These are phyloP conservation scores for Ophiostoma sp. DNA, from an alignment of 2,329 filamentous ascomycete species.

Conservation along the genomic window DNA sequence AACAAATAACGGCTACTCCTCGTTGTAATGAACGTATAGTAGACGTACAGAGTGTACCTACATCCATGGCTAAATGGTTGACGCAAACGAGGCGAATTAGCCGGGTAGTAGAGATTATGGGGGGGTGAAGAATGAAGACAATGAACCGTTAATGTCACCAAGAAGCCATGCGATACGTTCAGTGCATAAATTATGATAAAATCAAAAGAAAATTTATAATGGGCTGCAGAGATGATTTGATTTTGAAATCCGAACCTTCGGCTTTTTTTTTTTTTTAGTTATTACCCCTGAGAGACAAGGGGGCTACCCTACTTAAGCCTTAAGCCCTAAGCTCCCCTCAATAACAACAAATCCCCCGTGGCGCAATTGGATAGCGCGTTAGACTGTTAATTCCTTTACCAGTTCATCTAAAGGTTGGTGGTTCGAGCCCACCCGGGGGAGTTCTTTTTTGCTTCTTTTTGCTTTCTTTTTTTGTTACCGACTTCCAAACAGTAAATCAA, in stretches of 20 bases:
- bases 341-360: background rate
- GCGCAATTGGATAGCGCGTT: conserved; percentile 10
- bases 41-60: background rate
- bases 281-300: background rate
- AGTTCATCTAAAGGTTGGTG: conserved; percentile 11
- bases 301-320: background rate
- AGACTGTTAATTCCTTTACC: conserved; percentile 1
- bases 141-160: too few species aligned
- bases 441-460: background rate
- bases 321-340: background rate
- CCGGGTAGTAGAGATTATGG: background rate
- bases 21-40: background rate
- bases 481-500: too few species aligned
- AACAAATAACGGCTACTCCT: background rate
- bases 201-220: too few species aligned
- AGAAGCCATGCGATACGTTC: too few species aligned
- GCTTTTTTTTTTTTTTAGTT: background rate
- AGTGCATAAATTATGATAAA: too few species aligned
- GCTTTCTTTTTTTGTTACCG: background rate
- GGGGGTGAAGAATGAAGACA: too few species aligned
- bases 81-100: background rate
- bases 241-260: too few species aligned
- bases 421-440: conserved; percentile 9
- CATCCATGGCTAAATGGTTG: background rate
- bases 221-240: too few species aligned